These are phyloP conservation scores for Salix suchowensis DNA, from an alignment of 345 rosid species.

Conservation along the genomic window DNA sequence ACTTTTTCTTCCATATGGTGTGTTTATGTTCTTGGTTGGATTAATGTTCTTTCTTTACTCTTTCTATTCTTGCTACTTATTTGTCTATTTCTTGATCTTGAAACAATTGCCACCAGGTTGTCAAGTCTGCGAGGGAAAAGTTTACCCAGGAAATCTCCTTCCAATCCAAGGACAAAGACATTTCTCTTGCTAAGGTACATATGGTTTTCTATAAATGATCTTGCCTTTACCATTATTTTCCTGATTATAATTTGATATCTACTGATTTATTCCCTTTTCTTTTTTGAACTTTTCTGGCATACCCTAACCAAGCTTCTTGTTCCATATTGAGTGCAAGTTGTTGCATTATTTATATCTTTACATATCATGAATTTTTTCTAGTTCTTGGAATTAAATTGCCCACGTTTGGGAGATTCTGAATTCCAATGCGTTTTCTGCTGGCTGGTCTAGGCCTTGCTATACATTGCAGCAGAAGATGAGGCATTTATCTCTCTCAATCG, in stretches of 20 bases:
- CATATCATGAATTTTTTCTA: neutral
- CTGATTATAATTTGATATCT: neutral
- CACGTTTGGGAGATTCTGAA: slow-evolving; percentile 1
- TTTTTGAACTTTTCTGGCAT: neutral
- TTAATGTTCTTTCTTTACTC: slow-evolving; percentile 8
- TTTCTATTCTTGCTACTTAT: neutral
- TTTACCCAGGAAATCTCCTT: slow-evolving; percentile 69
- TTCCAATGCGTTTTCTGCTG: slow-evolving; percentile 9
- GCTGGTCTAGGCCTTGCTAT: slow-evolving; percentile 59
- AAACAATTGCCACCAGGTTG: slow-evolving; percentile 39
- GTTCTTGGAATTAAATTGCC: neutral
- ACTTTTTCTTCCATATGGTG: neutral
- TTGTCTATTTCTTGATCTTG: slow-evolving; percentile 15
- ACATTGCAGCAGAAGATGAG: slow-evolving; percentile 90
- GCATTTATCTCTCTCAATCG: slow-evolving; percentile 54
- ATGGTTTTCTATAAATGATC: neutral
- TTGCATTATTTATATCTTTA: neutral
- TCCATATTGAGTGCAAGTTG: neutral
- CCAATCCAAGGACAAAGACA: slow-evolving; percentile 68
- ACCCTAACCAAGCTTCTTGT: neutral
- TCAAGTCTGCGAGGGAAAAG: slow-evolving; percentile 54
- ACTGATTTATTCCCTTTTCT: neutral
- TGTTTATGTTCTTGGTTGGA: neutral
- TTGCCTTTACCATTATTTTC: neutral
- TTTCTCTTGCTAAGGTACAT: slow-evolving; percentile 73